Evolutionary conservation across 768 basidiomycete genomes (phyloP).

Genomic region (Hygrocybe coccinea): DNA sequence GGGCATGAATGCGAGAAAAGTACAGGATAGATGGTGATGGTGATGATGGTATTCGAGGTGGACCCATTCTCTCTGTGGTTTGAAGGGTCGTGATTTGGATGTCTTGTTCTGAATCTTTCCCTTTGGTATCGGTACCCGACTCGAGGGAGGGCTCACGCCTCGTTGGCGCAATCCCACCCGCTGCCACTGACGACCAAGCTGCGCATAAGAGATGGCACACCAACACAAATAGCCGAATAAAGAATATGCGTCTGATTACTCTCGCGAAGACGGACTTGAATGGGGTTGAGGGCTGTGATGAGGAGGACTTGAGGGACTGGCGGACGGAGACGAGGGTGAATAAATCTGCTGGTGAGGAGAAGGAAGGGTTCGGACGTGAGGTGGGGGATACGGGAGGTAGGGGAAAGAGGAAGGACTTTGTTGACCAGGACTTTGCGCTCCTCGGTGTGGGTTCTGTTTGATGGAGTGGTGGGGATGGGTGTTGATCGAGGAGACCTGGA

Average conservation of each 20-base stretch:
- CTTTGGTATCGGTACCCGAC: not conserved
- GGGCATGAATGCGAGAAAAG: not conserved
- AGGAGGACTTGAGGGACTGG: conserved; percentile 22
- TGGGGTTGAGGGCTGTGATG: conserved; percentile 25
- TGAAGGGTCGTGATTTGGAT: not conserved
- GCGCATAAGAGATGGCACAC: conserved; percentile 67
- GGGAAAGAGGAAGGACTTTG: conserved; percentile 47
- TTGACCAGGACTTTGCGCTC: conserved; percentile 55
- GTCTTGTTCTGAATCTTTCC: conserved; percentile 11
- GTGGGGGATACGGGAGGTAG: conserved; percentile 26
- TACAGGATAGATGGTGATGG: conserved; percentile 10
- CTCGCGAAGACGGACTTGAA: too few relatives aligned
- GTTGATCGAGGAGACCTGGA: conserved; percentile 24
- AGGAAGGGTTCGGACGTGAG: conserved; percentile 48
- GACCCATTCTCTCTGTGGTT: not conserved
- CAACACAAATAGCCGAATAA: conserved; percentile 63
- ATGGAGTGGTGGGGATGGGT: conserved; percentile 12
- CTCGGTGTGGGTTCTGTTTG: conserved; percentile 33
- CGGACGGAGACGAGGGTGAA: conserved; percentile 34
- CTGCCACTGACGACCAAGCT: conserved; percentile 49
- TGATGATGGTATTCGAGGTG: not conserved
- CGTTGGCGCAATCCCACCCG: not conserved
- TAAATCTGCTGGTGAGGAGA: conserved; percentile 57
- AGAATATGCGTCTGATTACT: conserved; percentile 56
- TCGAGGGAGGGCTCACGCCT: not conserved